Conservation (phyloP, 2,329 filamentous ascomycete genomes). For the Dothideomycetes sp. region DNA sequence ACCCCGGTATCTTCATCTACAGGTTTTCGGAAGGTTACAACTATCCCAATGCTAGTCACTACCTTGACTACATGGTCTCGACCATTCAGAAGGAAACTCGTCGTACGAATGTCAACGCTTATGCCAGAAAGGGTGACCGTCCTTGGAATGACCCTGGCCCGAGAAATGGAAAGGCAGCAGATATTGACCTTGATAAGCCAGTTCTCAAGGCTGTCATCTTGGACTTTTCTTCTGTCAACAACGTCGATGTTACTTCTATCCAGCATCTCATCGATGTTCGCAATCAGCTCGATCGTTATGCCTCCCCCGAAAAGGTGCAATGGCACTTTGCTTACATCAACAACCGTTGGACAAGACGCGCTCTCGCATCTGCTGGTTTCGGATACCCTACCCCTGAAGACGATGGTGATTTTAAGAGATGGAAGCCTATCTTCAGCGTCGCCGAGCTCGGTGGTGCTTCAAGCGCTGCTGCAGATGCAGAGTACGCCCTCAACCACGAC, state of each 20-base stretch:
- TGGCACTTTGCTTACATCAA: constrained; percentile 95
- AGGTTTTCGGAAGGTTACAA: constrained; percentile 91
- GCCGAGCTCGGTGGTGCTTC: constrained; percentile 69
- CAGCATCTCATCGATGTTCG: constrained; percentile 90
- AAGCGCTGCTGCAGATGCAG: constrained; percentile 61
- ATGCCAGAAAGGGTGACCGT: constrained; percentile 54
- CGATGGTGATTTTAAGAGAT: constrained; percentile 51
- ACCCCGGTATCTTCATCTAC: constrained; percentile 92
- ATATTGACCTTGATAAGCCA: constrained; percentile 47
- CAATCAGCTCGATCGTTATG: constrained; percentile 83
- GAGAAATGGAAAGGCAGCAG: constrained; percentile 32
- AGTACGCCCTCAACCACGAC: constrained; percentile 50
- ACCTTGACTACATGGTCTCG: constrained; percentile 58
- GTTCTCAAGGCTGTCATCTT: constrained; percentile 82
- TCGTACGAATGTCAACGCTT: constrained; percentile 63
- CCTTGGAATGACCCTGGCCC: constrained; percentile 94
- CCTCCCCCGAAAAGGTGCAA: constrained; percentile 70
- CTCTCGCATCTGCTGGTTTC: constrained; percentile 77
- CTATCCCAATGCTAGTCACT: constrained; percentile 86
- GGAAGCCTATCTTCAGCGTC: constrained; percentile 93
- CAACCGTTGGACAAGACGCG: constrained; percentile 91
- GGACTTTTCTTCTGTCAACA: constrained; percentile 88
- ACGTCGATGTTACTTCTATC: constrained; percentile 85
- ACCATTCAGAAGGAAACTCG: constrained; percentile 53
- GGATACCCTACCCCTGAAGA: constrained; percentile 61